A percentile compares a stretch with the other conserved stretches of the same genome.
Conservation (phyloP, 371 early-diverging fungal genomes). For the Mortierella sp. region DNA sequence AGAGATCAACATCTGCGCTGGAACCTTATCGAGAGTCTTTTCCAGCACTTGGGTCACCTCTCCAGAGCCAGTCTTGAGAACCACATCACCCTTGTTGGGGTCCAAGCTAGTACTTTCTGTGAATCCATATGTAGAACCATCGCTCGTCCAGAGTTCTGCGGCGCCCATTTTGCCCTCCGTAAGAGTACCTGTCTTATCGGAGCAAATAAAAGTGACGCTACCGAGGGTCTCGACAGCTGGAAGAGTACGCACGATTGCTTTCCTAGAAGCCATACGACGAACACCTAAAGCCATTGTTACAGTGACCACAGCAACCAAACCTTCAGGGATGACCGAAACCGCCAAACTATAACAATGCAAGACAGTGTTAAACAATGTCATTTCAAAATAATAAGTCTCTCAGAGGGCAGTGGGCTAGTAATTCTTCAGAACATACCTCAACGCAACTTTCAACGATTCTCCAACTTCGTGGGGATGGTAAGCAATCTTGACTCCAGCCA, state of each 20-base stretch:
- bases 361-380: constrained; percentile 35
- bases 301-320: constrained; percentile 87
- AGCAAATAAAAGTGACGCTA: constrained; percentile 91
- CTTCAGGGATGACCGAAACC: constrained; percentile 93
- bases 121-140: constrained; percentile 73
- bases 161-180: constrained; percentile 95
- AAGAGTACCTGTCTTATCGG: constrained; percentile 96
- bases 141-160: constrained; percentile 77
- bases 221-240: constrained; percentile 95
- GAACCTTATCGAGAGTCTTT: constrained; percentile 36
- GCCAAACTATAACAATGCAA: constrained; percentile 73
- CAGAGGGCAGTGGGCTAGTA: not conserved
- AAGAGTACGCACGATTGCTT: constrained; percentile 91
- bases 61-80: constrained; percentile 54
- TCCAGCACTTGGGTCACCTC: constrained; percentile 34
- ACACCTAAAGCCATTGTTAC: constrained; percentile 94
- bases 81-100: constrained; percentile 73
- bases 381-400: constrained; percentile 9
- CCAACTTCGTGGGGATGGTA: constrained; percentile 67
- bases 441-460: constrained; percentile 64
- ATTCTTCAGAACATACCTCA: constrained; percentile 63
- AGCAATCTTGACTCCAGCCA: constrained; percentile 86
- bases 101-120: constrained; percentile 75
- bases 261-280: constrained; percentile 82
- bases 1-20: constrained; percentile 48